Conservation (phyloP, 352 stramenopile species). For the Phytophthora idaei region DNA sequence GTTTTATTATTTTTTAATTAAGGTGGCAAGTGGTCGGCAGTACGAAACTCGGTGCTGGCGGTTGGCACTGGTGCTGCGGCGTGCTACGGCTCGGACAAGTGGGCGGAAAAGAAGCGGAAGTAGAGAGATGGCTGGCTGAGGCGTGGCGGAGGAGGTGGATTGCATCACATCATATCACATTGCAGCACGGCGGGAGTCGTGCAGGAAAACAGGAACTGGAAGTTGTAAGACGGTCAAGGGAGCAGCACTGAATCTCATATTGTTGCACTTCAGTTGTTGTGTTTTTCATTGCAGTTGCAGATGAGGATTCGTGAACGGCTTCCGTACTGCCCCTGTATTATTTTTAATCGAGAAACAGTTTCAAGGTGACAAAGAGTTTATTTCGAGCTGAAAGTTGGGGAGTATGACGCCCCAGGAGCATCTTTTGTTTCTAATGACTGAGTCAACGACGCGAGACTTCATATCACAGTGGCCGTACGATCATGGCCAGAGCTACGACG, state of each 20-base stretch:
- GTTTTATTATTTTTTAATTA: not conserved
- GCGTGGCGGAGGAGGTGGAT: slow-evolving; percentile 1
- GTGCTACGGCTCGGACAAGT: slow-evolving; percentile 71
- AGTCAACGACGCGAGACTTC: slow-evolving; percentile 28
- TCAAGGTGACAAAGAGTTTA: slow-evolving; percentile 15
- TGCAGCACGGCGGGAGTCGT: slow-evolving; percentile 5
- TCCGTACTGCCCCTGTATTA: not conserved
- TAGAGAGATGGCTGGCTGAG: slow-evolving; percentile 13
- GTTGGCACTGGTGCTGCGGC: slow-evolving; percentile 56
- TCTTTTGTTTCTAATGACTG: slow-evolving; percentile 23
- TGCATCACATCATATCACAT: slow-evolving; percentile 30
- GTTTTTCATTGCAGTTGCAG: slow-evolving; percentile 1
- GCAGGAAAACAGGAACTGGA: slow-evolving; percentile 17
- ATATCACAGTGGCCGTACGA: slow-evolving; percentile 41
- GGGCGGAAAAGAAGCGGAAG: slow-evolving; percentile 55
- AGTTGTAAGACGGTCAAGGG: slow-evolving; percentile 37
- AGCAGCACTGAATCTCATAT: slow-evolving; percentile 12
- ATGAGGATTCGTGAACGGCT: not conserved
- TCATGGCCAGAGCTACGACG: slow-evolving; percentile 1
- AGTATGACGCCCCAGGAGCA: not conserved
- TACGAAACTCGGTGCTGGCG: slow-evolving; percentile 69
- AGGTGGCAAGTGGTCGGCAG: slow-evolving; percentile 71
- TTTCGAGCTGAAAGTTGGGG: slow-evolving; percentile 13
- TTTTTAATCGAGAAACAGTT: slow-evolving; percentile 24
- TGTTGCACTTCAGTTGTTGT: slow-evolving; percentile 8